Evolutionary conservation across 2,329 filamentous ascomycete species (phyloP), one percentile per base, ranked within the genome.

Genomic region (Trichoderma arundinaceum): DNA sequence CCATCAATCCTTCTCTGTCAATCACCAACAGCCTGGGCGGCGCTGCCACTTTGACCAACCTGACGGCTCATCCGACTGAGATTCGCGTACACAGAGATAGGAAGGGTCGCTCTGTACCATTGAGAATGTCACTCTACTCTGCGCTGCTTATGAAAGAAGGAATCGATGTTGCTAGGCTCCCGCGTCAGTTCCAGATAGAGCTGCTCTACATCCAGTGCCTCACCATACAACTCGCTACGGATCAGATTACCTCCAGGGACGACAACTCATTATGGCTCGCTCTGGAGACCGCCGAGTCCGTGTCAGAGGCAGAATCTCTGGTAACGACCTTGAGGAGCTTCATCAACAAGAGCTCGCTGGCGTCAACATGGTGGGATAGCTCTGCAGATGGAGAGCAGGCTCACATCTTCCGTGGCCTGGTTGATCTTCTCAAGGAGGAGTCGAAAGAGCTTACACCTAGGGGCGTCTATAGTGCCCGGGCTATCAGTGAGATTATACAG

Each of bases 1-100:
- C 79, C 1, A 84, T 88, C 2, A 85, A 86, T 67, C 81, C 85
- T 5, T 88, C 92, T 0, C 77, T 96, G 3, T 87, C 92, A 0
- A 85, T 97, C 4, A 92, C 90, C 2, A 94, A 88, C 72, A 84
- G 83, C 28, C 80, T 97, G 7, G 88, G 86, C 0, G 92, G 92
- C 3, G 86, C 87, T 0, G 85, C 91, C 6, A 88, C 90, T 69
- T 78, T 97, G 0, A 74, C 79, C 10, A 69, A 72, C 4, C 63
- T 74, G 0, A 62, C 72, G 32, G 69, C n/a, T n/a, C 68, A 7
- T 58, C 41, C 65, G 44, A 17, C 54, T 2, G 65, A 65, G 72
- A 51, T 77, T 28, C 68, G 75, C 4, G 69, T 84, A 15, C 74
- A 79, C 38, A 82, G 89, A 49, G 93, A 97, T 73, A 80, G 84